These are phyloP conservation scores for Pseudognaphalium luteoalbum DNA, from an alignment of 129 eudicot genomes.

Conservation along the genomic window DNA sequence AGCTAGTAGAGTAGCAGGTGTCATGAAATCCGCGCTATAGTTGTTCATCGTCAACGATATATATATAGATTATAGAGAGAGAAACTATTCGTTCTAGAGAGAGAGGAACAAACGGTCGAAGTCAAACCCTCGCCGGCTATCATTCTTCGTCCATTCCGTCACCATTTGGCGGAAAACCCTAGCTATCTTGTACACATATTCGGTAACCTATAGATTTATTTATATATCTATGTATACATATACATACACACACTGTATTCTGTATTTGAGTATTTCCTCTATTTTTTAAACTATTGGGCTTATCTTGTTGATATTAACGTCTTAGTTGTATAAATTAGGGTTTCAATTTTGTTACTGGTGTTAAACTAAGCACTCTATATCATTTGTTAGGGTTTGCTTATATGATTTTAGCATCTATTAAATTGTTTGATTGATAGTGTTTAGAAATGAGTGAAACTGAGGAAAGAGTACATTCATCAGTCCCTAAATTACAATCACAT, in stretches of 20 bases:
- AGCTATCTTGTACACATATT: conserved; percentile 31
- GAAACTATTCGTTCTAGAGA: background rate
- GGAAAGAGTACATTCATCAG: conserved; percentile 48
- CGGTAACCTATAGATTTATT: conserved; percentile 27
- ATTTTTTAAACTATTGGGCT: background rate
- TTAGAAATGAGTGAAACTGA: conserved; percentile 64
- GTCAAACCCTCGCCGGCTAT: conserved; percentile 25
- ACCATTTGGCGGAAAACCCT: conserved; percentile 56
- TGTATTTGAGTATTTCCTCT: conserved; percentile 16
- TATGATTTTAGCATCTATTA: background rate
- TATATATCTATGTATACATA: background rate
- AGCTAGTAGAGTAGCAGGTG: background rate
- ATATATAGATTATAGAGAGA: no score
- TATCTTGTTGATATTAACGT: conserved; percentile 17
- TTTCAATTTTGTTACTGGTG: background rate
- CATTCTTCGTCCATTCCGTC: conserved; percentile 46
- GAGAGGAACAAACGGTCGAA: background rate
- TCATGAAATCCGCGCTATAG: conserved; percentile 49
- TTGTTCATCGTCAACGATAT: conserved; percentile 35
- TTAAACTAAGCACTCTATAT: background rate
- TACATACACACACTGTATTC: background rate
- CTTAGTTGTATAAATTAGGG: conserved; percentile 14
- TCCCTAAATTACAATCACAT: conserved; percentile 32
- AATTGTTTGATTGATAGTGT: conserved; percentile 1
- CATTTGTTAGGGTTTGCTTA: conserved; percentile 16